Base-by-base conservation (phyloP, 2,329 filamentous ascomycete species). In the Trichoderma endophyticum region DNA sequence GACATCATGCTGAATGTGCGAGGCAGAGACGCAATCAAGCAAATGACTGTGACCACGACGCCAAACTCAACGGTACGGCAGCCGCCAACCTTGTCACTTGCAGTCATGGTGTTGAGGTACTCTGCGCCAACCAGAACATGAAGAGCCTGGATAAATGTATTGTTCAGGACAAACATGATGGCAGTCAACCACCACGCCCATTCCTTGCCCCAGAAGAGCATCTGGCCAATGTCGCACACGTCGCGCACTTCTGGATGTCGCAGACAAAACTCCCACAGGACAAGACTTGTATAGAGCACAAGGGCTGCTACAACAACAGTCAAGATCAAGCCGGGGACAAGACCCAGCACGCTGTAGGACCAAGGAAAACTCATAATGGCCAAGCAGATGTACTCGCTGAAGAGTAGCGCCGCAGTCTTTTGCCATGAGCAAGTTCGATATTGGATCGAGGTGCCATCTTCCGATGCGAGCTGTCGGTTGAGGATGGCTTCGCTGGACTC, bases 361-460 rank as follows among this genome's bases (percentile, higher is more conserved):
- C 93, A 97, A 0, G 95, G 95, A 76, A 98, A 98, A 65, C 93
- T 97, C 94, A 98, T 97, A 79, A 97, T 97, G 72, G 89, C 80
- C 82, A 98, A 84, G 80, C 94, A 97, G 73, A 98, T 98, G 81
- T 98, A 98, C 84, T 98, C 95, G 65, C 93, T 96, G 83, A 98
- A 97, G 66, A 98, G 89, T 76, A 97, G 81, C 1, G 92, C 94
- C 0, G 95, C 94, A 68, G 95, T 97, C 92, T 97, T 97, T 79
- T 93, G 92, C 95, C 95, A 98, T 76, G 91, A 95, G 83, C 95
- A 98, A 51, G 94, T 97, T 73, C 95, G 88, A 80, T 98, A 98
- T 83, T 97, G 91, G 81, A 98, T 97, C 12, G 90, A 89, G 81
- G 92, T 91, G 66, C 89, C 90, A 32, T 90, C 87, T 81, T 97